Percentiles rank a stretch among this genome's conserved stretches.
These are phyloP conservation scores for Mucor piriformis DNA, from an alignment of 371 early-diverging fungal species.

Conservation along the genomic window DNA sequence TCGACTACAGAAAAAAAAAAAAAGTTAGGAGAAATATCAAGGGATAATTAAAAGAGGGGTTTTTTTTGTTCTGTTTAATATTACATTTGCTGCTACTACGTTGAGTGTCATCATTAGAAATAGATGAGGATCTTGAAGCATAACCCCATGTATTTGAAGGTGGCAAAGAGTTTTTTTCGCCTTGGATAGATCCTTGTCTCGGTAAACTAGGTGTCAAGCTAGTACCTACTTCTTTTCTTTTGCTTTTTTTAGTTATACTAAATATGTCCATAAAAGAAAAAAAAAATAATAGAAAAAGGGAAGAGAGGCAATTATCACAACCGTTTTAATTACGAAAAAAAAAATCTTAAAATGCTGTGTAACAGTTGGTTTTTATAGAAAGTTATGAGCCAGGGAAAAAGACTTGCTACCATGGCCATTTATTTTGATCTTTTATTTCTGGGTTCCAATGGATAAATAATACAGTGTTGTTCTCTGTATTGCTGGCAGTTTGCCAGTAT, in stretches of 20 bases:
- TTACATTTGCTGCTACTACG: constrained; percentile 6
- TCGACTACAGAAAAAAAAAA: constrained; percentile 9
- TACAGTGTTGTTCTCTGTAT: no score
- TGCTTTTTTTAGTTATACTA: constrained; percentile 27
- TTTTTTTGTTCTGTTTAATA: neutral
- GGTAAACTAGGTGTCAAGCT: constrained; percentile 20
- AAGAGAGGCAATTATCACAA: neutral
- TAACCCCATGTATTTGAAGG: constrained; percentile 20
- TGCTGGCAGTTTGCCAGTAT: no score
- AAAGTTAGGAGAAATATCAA: neutral
- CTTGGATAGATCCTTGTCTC: constrained; percentile 6
- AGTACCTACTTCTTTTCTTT: constrained; percentile 21
- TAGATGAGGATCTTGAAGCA: constrained; percentile 27
- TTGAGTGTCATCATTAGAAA: constrained; percentile 22
- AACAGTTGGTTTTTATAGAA: neutral
- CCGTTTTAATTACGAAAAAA: neutral
- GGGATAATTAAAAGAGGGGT: constrained; percentile 1
- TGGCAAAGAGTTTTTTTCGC: constrained; percentile 22
- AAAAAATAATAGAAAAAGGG: neutral
- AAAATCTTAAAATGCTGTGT: constrained; percentile 5
- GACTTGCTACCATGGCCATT: no score
- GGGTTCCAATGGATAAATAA: no score
- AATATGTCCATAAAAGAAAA: constrained; percentile 25
- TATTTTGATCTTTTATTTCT: no score
- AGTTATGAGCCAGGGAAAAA: no score